phyloP scores from a whole-genome alignment of 139 green algal genomes.

The Coelastrella sp. region DNA sequence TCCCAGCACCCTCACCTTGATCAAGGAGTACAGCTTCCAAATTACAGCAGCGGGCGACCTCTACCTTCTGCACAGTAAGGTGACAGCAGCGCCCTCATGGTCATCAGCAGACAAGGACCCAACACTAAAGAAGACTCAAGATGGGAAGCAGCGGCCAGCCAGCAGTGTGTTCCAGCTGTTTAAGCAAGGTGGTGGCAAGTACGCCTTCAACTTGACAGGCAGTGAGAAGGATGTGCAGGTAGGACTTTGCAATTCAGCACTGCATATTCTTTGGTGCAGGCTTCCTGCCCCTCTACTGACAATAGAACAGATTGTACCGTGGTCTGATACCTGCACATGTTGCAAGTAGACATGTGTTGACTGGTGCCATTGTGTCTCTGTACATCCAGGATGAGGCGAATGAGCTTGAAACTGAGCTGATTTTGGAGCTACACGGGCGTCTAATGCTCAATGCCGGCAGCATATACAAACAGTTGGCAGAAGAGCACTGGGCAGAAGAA shows the following conservation, averaged over 20 bases:
- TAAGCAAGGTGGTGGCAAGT: slow-evolving; percentile 40
- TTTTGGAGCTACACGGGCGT: slow-evolving; percentile 20
- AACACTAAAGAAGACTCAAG: slow-evolving; percentile 18
- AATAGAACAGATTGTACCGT: too few species aligned
- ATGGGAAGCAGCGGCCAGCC: slow-evolving; percentile 16
- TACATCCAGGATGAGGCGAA: slow-evolving; percentile 32
- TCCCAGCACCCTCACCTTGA: background rate
- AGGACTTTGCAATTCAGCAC: too few species aligned
- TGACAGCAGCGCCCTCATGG: slow-evolving; percentile 19
- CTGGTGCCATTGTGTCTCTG: too few species aligned
- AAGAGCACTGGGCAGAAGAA: slow-evolving; percentile 20
- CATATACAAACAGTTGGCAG: background rate
- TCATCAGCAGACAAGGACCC: slow-evolving; percentile 11
- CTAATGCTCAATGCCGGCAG: slow-evolving; percentile 20
- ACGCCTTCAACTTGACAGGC: slow-evolving; percentile 40
- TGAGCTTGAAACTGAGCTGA: slow-evolving; percentile 43
- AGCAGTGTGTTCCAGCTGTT: slow-evolving; percentile 48
- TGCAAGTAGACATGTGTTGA: background rate
- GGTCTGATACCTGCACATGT: background rate
- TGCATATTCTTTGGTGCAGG: too few species aligned
- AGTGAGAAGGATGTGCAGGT: slow-evolving; percentile 45
- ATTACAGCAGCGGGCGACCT: background rate
- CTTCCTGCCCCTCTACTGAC: too few species aligned
- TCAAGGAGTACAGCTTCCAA: slow-evolving; percentile 47
- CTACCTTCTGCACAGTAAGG: slow-evolving; percentile 10